These are phyloP conservation scores for Puccinia horiana DNA, from an alignment of 1,284 basidiomycete genomes.

Conservation along the genomic window DNA sequence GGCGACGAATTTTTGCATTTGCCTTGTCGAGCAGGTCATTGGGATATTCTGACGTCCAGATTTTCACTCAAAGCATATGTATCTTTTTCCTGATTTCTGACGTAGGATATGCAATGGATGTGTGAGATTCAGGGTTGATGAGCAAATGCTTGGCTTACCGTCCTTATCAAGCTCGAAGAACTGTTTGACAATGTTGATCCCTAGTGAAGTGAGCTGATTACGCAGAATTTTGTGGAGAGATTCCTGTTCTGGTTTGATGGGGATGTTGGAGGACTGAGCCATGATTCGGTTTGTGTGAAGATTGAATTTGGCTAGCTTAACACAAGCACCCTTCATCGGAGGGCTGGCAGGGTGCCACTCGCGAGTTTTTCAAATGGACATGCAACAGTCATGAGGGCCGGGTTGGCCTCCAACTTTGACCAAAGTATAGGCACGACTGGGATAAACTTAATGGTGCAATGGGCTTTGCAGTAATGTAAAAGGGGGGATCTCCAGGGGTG, in stretches of 20 bases:
- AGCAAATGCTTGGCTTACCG: not conserved
- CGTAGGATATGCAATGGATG: not conserved
- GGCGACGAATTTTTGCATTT: not conserved
- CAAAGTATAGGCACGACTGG: too few species aligned
- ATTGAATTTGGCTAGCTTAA: too few species aligned
- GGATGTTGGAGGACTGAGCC: not conserved
- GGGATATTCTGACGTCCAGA: not conserved
- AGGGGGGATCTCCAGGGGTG: too few species aligned
- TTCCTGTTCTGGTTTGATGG: slow-evolving; percentile 1
- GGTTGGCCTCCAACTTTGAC: too few species aligned
- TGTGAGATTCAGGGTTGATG: slow-evolving; percentile 1
- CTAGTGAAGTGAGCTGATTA: not conserved
- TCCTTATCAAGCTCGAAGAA: not conserved
- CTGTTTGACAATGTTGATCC: not conserved
- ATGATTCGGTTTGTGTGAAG: not conserved
- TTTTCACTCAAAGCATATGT: not conserved
- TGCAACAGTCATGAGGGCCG: too few species aligned
- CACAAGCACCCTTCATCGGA: too few species aligned
- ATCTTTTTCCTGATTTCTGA: not conserved
- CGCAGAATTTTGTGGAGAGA: not conserved
- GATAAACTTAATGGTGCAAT: too few species aligned
- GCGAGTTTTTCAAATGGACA: too few species aligned
- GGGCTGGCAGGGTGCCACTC: too few species aligned
- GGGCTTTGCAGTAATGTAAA: too few species aligned
- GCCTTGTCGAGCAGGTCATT: not conserved